A percentile compares a stretch with the other conserved stretches of the same genome.
These are phyloP conservation scores for Sporisorium exsertum DNA, from an alignment of 1,284 basidiomycete species.

Conservation along the genomic window DNA sequence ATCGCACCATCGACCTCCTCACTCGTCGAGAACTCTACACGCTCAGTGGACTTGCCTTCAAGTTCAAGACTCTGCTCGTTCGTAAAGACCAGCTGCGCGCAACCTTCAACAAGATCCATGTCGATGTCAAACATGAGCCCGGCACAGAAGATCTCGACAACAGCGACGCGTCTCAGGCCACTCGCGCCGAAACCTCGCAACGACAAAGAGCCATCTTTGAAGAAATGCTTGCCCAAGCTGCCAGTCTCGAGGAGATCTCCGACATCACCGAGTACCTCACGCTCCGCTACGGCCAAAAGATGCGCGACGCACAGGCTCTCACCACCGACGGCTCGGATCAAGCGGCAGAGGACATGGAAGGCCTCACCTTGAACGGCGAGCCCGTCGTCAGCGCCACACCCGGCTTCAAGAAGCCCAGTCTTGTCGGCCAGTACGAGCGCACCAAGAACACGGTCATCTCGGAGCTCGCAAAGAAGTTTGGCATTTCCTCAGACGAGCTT, in stretches of 20 bases:
- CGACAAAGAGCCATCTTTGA: slow-evolving; percentile 48
- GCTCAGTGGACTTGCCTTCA: slow-evolving; percentile 77
- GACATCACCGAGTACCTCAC: slow-evolving; percentile 92
- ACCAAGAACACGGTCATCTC: slow-evolving; percentile 82
- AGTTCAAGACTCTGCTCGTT: slow-evolving; percentile 63
- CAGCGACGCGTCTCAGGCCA: slow-evolving; percentile 3
- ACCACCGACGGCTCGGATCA: slow-evolving; percentile 80
- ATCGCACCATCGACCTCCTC: slow-evolving; percentile 56
- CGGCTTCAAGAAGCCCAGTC: slow-evolving; percentile 82
- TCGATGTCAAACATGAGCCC: slow-evolving; percentile 76
- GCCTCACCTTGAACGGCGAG: slow-evolving; percentile 39
- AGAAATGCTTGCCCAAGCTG: slow-evolving; percentile 68
- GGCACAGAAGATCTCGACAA: slow-evolving; percentile 78
- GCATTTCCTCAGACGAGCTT: slow-evolving; percentile 81
- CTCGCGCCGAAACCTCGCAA: slow-evolving; percentile 14
- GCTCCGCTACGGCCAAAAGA: slow-evolving; percentile 77
- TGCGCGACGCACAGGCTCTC: slow-evolving; percentile 59
- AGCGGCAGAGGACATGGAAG: slow-evolving; percentile 71
- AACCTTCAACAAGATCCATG: slow-evolving; percentile 59
- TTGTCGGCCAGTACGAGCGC: slow-evolving; percentile 86
- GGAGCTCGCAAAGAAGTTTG: slow-evolving; percentile 82
- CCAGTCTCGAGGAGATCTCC: slow-evolving; percentile 84
- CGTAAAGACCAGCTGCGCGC: slow-evolving; percentile 62
- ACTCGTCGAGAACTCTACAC: slow-evolving; percentile 68
- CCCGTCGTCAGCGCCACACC: slow-evolving; percentile 66